Base-by-base conservation (phyloP, 2,329 filamentous ascomycete species). In the Ascochyta lentis region DNA sequence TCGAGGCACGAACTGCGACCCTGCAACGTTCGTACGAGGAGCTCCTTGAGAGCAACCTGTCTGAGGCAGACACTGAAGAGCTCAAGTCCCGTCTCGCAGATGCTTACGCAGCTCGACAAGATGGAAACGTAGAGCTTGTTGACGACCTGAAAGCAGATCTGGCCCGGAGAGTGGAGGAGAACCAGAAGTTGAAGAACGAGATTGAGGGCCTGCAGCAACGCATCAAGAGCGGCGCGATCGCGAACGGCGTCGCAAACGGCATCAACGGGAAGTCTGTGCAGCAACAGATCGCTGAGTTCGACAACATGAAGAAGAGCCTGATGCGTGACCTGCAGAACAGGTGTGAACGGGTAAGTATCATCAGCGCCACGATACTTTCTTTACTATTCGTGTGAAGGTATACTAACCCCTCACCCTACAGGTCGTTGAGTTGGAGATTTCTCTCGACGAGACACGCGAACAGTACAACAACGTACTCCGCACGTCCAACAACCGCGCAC, bases 251-350 rank as follows among this genome's bases (percentile, higher is more conserved):
- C 19, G 75, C 78, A 2, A 78, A 81, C 47, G 78, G 89, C 72
- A 76, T 76, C 59, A 91, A 91, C 69, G 90, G 90, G 83, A 96
- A 96, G 84, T 96, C 92, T 12, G 86, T 98, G 40, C 92, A 96
- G 75, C 94, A 99, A 80, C 95, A 98, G 79, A 96, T 99, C 77
- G 91, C 94, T 55, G 95, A 99, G 75, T 99, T 99, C 68, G 95
- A 99, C 77, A 90, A 92, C 56, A 99, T 99, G 93, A 99, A 99
- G 87, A 99, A 99, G 86, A 96, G 91, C 64, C 83, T 99, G 66
- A 99, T 99, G 95, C 91, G 95, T 54, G 95, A 99, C 78, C 82
- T 99, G 64, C 95, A 99, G 78, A 98, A 99, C 81, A 89, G 95
- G 59, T 99, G 95, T 77, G 95, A 99, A 81, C 89, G 95, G 64